Evolutionary conservation across 805 yeast species (phyloP).

Genomic region (Monosporozyma yasuniensis): DNA sequence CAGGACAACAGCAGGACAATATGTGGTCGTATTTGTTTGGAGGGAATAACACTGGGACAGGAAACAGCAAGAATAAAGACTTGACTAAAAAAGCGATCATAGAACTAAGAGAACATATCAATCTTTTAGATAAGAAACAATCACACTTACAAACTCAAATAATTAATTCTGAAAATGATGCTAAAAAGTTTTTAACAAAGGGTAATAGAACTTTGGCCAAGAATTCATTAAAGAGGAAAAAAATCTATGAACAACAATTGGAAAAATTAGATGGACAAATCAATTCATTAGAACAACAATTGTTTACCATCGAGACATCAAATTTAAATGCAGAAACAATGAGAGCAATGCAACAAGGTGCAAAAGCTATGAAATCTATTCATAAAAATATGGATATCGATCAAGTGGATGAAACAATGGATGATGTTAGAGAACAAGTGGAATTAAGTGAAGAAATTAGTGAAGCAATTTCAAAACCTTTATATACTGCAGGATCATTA

Average conservation of each 20-base stretch:
- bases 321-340: slow-evolving; percentile 94
- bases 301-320: slow-evolving; percentile 86
- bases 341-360: slow-evolving; percentile 98
- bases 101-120: slow-evolving; percentile 79
- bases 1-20: background rate
- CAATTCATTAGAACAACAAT: slow-evolving; percentile 81
- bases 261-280: slow-evolving; percentile 78
- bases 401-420: slow-evolving; percentile 96
- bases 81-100: slow-evolving; percentile 89
- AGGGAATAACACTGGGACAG: background rate
- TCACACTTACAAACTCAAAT: slow-evolving; percentile 75
- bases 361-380: slow-evolving; percentile 90
- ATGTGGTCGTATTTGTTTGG: slow-evolving; percentile 5
- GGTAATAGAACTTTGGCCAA: slow-evolving; percentile 59
- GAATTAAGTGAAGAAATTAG: slow-evolving; percentile 91
- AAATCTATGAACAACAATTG: slow-evolving; percentile 67
- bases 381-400: slow-evolving; percentile 93
- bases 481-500: slow-evolving; percentile 41
- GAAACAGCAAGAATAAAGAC: slow-evolving; percentile 45
- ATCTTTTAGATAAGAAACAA: slow-evolving; percentile 76
- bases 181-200: slow-evolving; percentile 68
- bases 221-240: slow-evolving; percentile 81
- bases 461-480: slow-evolving; percentile 91
- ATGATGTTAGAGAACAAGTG: slow-evolving; percentile 93
- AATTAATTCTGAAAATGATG: slow-evolving; percentile 68